A percentile compares a stretch with the other conserved stretches of the same genome.
These are phyloP conservation scores for Xylaria sp. DNA, from an alignment of 2,329 filamentous ascomycete genomes.

Conservation along the genomic window DNA sequence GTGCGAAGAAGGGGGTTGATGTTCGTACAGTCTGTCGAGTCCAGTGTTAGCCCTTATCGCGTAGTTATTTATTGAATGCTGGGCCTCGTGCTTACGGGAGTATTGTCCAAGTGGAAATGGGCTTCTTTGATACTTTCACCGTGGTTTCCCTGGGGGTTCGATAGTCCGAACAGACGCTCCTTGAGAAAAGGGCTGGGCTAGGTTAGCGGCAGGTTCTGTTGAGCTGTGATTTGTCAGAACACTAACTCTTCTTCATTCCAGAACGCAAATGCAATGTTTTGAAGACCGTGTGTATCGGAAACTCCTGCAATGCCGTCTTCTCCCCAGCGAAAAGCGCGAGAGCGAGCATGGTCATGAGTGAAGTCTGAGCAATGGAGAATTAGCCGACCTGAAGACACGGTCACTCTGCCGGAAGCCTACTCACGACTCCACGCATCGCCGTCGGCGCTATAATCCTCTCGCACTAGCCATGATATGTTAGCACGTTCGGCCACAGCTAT, in stretches of 20 bases:
- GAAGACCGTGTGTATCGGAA: constrained; percentile 86
- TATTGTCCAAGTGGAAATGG: constrained; percentile 96
- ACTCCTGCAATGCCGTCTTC: constrained; percentile 97
- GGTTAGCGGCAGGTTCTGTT: constrained; percentile 53
- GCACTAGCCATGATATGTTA: constrained; percentile 62
- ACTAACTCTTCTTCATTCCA: constrained; percentile 95
- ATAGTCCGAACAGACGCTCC: constrained; percentile 92
- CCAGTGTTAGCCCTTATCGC: constrained; percentile 31
- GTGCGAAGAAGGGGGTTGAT: background rate
- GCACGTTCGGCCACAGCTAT: constrained; percentile 15
- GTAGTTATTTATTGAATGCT: constrained; percentile 5
- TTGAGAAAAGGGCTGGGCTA: constrained; percentile 83
- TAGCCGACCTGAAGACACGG: constrained; percentile 40
- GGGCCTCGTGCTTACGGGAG: constrained; percentile 65
- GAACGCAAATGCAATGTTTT: constrained; percentile 95
- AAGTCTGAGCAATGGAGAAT: constrained; percentile 72
- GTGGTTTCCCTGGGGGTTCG: constrained; percentile 96
- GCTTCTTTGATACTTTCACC: constrained; percentile 97
- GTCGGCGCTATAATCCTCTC: constrained; percentile 90
- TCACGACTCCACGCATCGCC: constrained; percentile 96
- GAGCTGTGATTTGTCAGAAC: constrained; percentile 2
- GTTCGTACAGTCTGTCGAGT: constrained; percentile 39
- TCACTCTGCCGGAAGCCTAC: constrained; percentile 52
- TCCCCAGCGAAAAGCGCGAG: constrained; percentile 91
- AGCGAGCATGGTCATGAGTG: constrained; percentile 89